Conservation (phyloP, 176 grass and related monocot species). For the Pharus latifolius region DNA sequence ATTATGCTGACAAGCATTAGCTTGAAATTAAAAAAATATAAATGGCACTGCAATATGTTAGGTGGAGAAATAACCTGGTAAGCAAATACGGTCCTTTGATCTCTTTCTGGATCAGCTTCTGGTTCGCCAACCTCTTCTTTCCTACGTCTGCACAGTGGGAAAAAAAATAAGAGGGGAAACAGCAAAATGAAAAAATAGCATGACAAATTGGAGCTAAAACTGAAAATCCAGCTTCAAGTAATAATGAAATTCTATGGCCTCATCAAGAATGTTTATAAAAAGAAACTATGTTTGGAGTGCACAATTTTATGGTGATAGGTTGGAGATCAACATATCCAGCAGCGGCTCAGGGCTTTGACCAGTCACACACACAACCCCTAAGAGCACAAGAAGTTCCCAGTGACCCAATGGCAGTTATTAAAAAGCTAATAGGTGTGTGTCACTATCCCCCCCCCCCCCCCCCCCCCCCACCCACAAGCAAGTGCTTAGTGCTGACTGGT, state of each 20-base stretch:
- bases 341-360: neutral
- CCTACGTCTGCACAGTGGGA: constrained; percentile 63
- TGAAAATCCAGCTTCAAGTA: neutral
- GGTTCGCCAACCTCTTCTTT: constrained; percentile 73
- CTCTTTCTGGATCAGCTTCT: constrained; percentile 94
- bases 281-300: no score
- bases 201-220: neutral
- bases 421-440: neutral
- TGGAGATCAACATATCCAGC: neutral
- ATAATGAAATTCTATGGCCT: neutral
- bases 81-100: constrained; percentile 98
- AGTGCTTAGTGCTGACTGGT: no score
- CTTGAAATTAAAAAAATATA: neutral
- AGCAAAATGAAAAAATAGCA: neutral
- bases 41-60: neutral
- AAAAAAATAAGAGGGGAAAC: neutral
- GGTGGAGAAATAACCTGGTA: constrained; percentile 55
- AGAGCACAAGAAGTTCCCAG: neutral
- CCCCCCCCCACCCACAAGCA: no score
- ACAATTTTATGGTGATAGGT: neutral
- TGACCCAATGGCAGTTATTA: neutral
- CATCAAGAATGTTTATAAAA: neutral
- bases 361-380: neutral
- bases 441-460: no score
- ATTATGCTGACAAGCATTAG: constrained; percentile 11